Evolutionary conservation across 805 yeast species (phyloP), one percentile per base, ranked within the genome.

Genomic region (Candida suzukii): DNA sequence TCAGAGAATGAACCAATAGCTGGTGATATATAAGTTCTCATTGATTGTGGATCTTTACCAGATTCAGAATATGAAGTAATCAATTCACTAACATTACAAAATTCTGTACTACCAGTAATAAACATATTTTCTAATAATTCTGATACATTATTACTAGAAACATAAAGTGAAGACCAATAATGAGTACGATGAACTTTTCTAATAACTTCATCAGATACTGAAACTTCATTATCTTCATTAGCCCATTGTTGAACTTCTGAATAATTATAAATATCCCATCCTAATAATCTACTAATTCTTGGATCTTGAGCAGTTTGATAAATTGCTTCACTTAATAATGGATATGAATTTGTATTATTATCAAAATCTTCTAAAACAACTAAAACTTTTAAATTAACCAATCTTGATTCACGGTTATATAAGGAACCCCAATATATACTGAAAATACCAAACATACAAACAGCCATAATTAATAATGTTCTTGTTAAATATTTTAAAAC

Each of bases 91-190:
- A 57, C 49, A 37, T 54, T 57, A n/a, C n/a, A n/a, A 39, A 67
- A 57, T 6, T 50, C 40, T 9, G 61, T 26, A 44, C 68, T 55
- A 1, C 67, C 69, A 14, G 45, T 41, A 24, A 49, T 44, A n/a
- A 79, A 57, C 3, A 78, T 78, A 18, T 61, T 48, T 22, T 52
- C 45, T 19, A 68, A 54, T 20, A 49, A 50, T 4, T 79, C 66
- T 0, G 83, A 76, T 9, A 46, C 53, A 37, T 51, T 35, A 50
- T 75, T 70, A 13, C 68, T 58, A 17, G 56, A 51, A 27, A 83
- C 74, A 46, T 76, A 73, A 28, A 81, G 61, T 0, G 82, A 73
- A 21, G 74, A 70, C 93, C 91, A 84, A 51, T 70, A 80, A 16
- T 70, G 51, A 56, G 79, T 75, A 39, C 71, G 71, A 49, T 73